These are phyloP conservation scores for Pholiota adiposa DNA, from an alignment of 1,284 basidiomycete species.

Conservation along the genomic window DNA sequence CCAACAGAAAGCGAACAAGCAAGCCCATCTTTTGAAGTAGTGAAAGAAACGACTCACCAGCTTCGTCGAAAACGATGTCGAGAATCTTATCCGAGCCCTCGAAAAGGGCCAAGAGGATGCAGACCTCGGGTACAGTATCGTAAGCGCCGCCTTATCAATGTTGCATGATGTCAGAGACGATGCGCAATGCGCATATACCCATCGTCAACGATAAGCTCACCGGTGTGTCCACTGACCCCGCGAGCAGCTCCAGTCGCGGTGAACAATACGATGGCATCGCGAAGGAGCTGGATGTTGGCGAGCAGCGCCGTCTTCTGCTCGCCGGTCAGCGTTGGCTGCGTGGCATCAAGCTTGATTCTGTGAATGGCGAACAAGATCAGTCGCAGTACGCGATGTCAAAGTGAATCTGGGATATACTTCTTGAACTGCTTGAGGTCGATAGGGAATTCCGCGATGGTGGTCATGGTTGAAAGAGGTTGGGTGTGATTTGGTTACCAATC, in stretches of 20 bases:
- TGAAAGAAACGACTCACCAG: constrained; percentile 63
- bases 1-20: background rate
- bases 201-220: constrained; percentile 33
- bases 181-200: background rate
- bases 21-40: background rate
- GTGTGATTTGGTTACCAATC: background rate
- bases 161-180: constrained; percentile 1
- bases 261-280: constrained; percentile 84
- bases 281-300: constrained; percentile 76
- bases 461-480: constrained; percentile 15
- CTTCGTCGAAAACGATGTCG: constrained; percentile 77
- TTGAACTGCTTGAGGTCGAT: constrained; percentile 79
- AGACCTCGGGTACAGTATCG: constrained; percentile 84
- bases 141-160: constrained; percentile 69
- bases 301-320: constrained; percentile 64
- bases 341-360: constrained; percentile 74
- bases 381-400: background rate
- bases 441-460: constrained; percentile 54
- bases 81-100: constrained; percentile 64
- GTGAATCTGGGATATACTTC: constrained; percentile 46
- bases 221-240: constrained; percentile 84
- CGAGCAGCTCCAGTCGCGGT: constrained; percentile 82
- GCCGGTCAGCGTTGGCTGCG: constrained; percentile 59
- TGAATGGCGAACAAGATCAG: constrained; percentile 16
- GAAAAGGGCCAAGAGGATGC: constrained; percentile 74